These are phyloP conservation scores for Silene coronaria DNA, from an alignment of 179 eudicot species.

Conservation along the genomic window DNA sequence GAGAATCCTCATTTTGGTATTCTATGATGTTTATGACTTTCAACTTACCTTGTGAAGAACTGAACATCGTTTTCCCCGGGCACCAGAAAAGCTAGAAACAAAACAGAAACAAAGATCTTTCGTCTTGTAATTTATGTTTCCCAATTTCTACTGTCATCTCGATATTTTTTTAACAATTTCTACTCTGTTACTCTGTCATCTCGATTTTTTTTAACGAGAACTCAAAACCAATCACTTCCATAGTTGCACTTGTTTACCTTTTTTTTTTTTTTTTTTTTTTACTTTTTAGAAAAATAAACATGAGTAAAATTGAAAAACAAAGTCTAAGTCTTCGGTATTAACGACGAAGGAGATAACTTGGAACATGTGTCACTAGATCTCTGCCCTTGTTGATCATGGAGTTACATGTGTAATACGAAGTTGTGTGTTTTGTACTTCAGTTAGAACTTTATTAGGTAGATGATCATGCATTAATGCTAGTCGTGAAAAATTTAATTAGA, in stretches of 20 bases:
- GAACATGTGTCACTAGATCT: too few species aligned
- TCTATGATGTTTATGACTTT: conserved; percentile 37
- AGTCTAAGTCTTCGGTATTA: too few species aligned
- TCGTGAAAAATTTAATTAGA: neutral
- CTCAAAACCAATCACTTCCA: neutral
- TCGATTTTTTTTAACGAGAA: neutral
- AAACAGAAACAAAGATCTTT: neutral
- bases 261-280: neutral
- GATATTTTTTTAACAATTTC: neutral
- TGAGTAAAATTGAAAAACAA: too few species aligned
- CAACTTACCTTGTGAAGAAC: neutral
- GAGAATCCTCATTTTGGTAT: conserved; percentile 93
- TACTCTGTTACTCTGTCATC: neutral
- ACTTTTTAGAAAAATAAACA: too few species aligned
- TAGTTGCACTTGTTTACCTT: neutral
- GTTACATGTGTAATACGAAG: too few species aligned
- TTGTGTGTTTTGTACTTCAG: too few species aligned
- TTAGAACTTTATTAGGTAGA: too few species aligned
- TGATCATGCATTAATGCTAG: too few species aligned
- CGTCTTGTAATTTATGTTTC: neutral
- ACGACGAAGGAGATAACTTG: too few species aligned
- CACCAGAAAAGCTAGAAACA: neutral
- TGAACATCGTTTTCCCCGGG: neutral
- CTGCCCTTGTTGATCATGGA: too few species aligned
- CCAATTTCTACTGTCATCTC: neutral